phyloP scores from a whole-genome alignment of 164 flowering plant genomes.

The Nymphaea colorata region DNA sequence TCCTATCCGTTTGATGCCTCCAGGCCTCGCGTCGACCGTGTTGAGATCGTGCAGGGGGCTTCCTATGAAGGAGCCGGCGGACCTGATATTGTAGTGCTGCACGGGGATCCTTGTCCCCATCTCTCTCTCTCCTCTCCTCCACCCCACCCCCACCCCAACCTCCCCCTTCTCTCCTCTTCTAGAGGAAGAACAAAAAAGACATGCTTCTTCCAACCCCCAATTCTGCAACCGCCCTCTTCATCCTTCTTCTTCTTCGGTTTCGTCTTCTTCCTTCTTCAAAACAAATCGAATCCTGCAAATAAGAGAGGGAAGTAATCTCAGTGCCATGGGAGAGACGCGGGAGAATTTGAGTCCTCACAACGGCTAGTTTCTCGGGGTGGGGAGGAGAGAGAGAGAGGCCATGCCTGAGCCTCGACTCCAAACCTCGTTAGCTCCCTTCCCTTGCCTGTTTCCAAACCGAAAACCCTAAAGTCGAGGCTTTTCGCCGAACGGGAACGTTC shows the following conservation, averaged over 20 bases:
- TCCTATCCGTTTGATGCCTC: constrained; percentile 24
- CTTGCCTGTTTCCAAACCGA: not conserved
- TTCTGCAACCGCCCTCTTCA: not conserved
- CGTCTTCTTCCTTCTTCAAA: not conserved
- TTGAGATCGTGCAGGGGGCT: constrained; percentile 62
- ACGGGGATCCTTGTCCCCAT: constrained; percentile 58
- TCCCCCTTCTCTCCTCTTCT: not conserved
- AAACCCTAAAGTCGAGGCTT: too few relatives aligned
- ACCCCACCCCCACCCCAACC: constrained; percentile 34
- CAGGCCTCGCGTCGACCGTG: constrained; percentile 37
- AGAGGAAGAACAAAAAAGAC: not conserved
- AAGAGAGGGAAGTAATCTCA: not conserved
- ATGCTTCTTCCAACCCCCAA: not conserved
- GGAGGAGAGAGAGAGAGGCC: not conserved
- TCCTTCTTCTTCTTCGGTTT: not conserved
- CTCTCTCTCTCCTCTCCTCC: not conserved
- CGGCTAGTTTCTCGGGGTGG: not conserved
- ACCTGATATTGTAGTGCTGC: constrained; percentile 44
- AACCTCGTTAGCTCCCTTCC: not conserved
- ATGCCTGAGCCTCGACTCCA: not conserved
- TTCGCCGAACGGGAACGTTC: too few relatives aligned
- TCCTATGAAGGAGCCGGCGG: constrained; percentile 47
- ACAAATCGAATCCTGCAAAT: not conserved
- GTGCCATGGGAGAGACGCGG: not conserved
- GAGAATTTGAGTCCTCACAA: not conserved